Evolutionary conservation across 2,329 filamentous ascomycete species (phyloP).

Genomic region (Monilinia laxa): DNA sequence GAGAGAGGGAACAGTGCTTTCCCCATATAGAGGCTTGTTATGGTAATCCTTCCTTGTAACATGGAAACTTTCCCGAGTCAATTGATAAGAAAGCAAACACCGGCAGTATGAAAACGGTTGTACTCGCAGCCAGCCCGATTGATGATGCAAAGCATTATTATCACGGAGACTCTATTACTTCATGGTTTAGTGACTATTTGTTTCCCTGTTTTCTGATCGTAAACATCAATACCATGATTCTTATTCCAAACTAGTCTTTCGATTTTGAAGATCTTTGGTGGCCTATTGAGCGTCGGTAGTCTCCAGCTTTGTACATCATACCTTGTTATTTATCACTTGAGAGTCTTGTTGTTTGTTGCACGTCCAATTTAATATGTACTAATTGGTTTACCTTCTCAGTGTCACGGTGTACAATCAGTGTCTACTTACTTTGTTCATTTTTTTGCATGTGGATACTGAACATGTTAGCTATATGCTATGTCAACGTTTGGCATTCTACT

Average conservation of each 20-base stretch:
- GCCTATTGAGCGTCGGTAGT: too few species aligned
- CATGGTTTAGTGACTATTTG: not conserved
- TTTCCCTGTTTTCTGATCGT: not conserved
- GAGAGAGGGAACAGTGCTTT: not conserved
- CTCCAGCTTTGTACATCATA: not conserved
- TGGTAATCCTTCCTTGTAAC: not conserved
- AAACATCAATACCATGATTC: not conserved
- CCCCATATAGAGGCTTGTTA: not conserved
- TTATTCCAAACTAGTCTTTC: too few species aligned
- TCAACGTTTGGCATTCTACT: not conserved
- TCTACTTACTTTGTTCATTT: too few species aligned
- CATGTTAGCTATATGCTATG: too few species aligned
- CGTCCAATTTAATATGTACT: not conserved
- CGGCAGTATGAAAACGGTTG: not conserved
- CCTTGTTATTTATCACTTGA: not conserved
- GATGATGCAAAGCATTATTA: constrained; percentile 2
- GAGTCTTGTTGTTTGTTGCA: not conserved
- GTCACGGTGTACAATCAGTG: too few species aligned
- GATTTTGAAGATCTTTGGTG: too few species aligned
- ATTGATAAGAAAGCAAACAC: too few species aligned
- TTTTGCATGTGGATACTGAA: too few species aligned
- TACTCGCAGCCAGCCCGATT: too few species aligned
- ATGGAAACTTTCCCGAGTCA: not conserved
- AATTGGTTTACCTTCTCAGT: too few species aligned
- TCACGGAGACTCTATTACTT: not conserved